These are phyloP conservation scores for Paulownia fortunei DNA, from an alignment of 257 asterid genomes.

Conservation along the genomic window DNA sequence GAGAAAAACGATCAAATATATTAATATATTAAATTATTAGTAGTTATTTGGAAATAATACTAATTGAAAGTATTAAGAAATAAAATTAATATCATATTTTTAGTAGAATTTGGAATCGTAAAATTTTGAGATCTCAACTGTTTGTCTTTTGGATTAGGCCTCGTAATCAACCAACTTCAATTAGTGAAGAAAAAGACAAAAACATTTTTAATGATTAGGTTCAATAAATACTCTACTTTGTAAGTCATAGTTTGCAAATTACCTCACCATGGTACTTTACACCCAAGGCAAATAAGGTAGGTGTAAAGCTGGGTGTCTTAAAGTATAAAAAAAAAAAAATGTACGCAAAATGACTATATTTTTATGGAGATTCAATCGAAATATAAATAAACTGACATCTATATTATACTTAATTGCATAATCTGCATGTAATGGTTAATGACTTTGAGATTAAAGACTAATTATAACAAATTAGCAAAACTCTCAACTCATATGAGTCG, in stretches of 20 bases:
- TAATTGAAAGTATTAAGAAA: background rate
- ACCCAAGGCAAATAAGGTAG: constrained; percentile 18
- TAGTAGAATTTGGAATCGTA: background rate
- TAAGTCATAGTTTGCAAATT: constrained; percentile 27
- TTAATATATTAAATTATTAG: background rate
- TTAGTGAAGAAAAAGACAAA: background rate
- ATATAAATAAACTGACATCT: no score
- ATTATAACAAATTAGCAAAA: no score
- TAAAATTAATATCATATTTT: background rate
- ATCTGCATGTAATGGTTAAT: no score
- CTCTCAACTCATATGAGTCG: no score
- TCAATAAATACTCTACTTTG: background rate
- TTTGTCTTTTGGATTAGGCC: background rate
- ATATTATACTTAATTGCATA: no score
- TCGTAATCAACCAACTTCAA: background rate
- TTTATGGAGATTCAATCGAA: background rate
- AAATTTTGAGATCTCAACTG: background rate
- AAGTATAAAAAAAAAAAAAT: no score
- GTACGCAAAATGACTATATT: background rate
- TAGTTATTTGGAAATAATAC: background rate
- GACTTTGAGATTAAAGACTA: no score
- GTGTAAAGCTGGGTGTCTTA: constrained; percentile 9
- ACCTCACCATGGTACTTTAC: constrained; percentile 15
- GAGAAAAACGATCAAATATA: background rate
- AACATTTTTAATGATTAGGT: background rate